Base-by-base conservation (phyloP, 2,329 filamentous ascomycete genomes). In the Nectriaceae sp. region DNA sequence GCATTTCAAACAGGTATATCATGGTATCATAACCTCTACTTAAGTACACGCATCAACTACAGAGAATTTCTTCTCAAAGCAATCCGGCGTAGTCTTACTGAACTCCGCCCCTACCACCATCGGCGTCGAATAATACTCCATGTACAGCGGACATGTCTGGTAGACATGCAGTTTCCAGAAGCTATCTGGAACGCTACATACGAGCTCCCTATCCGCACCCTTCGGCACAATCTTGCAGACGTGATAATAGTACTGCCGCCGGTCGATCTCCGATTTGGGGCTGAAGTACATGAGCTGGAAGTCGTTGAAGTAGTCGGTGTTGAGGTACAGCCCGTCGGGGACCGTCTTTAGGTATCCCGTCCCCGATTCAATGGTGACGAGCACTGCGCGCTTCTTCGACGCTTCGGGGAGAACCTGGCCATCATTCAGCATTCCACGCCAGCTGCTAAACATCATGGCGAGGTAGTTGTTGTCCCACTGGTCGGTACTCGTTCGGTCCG, bases 61-160 rank as follows among this genome's bases (percentile, higher is more conserved):
- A 15, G 8, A 31, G 26, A 31, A 31, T 15, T 31, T 31, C 26
- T 31, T 31, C 26, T 31, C 26, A 15, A 8, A 31, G 26, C 26
- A 31, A 31, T 8, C 15, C 26, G 26, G 26, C 15, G 26, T 8
- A 8, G 8, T 15, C 8, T 8, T 15, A 31, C 26, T 31, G 8
- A 8, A 31, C 8, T 8, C 8, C 26, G 13, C 18, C 18, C 22
- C 36, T 4, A 31, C 16, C 5, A 21, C 26, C 4, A 44, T 18
- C 10, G 41, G 38, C 16, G 11, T 33, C 13, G 6, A 21, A 11
- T 11, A 44, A 5, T 4, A 22, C 5, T 47, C 26, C 2, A 19
- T 2, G 5, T 54, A 43, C 16, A 19, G 0, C 6, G 33, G 37
- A n/a, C 26, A 47, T 5, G 52, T 53, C 50, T 50, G 47, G 22